Conservation (phyloP, 768 basidiomycete species). For the Leccinum variicolor region DNA sequence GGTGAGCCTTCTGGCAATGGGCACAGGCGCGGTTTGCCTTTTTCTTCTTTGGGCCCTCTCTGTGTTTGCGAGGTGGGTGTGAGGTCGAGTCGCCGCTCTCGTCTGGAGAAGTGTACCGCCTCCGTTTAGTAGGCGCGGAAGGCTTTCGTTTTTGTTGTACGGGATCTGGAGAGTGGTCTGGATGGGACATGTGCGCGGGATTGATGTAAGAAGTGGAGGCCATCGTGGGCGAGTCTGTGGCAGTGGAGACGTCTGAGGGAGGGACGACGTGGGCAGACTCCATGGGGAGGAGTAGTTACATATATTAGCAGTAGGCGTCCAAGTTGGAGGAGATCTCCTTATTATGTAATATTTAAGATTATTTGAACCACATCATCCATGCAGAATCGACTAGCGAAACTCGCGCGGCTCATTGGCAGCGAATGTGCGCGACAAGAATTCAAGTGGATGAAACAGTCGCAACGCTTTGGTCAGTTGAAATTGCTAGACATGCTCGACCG, state of each 20-base stretch:
- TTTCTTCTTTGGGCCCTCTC: conserved; percentile 88
- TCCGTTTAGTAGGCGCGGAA: conserved; percentile 46
- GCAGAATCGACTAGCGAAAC: conserved; percentile 23
- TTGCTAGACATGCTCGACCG: conserved; percentile 49
- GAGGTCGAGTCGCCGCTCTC: conserved; percentile 48
- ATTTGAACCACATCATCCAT: conserved; percentile 1
- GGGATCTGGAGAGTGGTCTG: conserved; percentile 26
- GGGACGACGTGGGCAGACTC: conserved; percentile 5
- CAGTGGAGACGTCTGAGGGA: not conserved
- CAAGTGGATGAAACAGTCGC: conserved; percentile 43
- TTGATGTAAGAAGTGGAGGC: conserved; percentile 36
- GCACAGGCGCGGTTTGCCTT: conserved; percentile 92
- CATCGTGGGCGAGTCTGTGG: conserved; percentile 2
- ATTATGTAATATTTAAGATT: conserved; percentile 20
- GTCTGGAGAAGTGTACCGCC: conserved; percentile 59
- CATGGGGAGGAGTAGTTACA: conserved; percentile 4
- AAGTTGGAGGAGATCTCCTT: conserved; percentile 11
- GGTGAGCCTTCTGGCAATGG: conserved; percentile 94
- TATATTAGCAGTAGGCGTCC: conserved; percentile 8
- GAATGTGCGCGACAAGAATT: conserved; percentile 41
- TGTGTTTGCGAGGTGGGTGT: conserved; percentile 48
- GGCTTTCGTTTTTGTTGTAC: conserved; percentile 38
- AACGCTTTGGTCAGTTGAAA: not conserved
- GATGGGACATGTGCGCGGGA: conserved; percentile 38
- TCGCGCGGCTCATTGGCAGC: conserved; percentile 34